These are phyloP conservation scores for Prunus yedoensis DNA, from an alignment of 331 rosid species.

Conservation along the genomic window DNA sequence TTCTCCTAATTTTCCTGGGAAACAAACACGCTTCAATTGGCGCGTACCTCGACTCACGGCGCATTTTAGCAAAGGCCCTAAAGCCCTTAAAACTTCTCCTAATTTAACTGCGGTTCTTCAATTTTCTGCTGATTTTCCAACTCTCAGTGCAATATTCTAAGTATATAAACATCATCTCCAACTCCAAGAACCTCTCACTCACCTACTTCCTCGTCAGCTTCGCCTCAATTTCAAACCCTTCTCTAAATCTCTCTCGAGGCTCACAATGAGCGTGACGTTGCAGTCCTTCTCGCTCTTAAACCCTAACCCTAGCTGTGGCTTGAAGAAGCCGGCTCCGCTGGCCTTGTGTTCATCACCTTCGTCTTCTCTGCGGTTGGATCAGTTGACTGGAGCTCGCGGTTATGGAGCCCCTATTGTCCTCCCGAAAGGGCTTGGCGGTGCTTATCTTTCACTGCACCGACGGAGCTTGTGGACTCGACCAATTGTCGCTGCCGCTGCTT, in stretches of 20 bases:
- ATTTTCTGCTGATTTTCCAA: background rate
- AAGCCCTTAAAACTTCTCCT: background rate
- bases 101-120: background rate
- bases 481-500: constrained; percentile 41
- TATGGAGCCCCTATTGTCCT: constrained; percentile 29
- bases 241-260: background rate
- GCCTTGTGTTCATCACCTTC: constrained; percentile 19
- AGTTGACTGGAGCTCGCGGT: constrained; percentile 36
- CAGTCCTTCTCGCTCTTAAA: constrained; percentile 60
- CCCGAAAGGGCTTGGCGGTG: constrained; percentile 24
- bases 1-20: background rate
- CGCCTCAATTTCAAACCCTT: constrained; percentile 6
- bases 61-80: background rate
- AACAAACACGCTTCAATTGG: background rate
- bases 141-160: background rate
- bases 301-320: constrained; percentile 28
- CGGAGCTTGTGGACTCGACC: constrained; percentile 36
- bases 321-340: constrained; percentile 28
- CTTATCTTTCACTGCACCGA: constrained; percentile 28
- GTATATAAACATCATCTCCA: no score
- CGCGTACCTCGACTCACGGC: background rate
- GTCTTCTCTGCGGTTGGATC: constrained; percentile 37
- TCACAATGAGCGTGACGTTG: constrained; percentile 43
- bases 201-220: constrained; percentile 9
- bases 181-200: background rate